These are phyloP conservation scores for Stagonosporopsis tanaceti DNA, from an alignment of 2,329 filamentous ascomycete genomes.

Conservation along the genomic window DNA sequence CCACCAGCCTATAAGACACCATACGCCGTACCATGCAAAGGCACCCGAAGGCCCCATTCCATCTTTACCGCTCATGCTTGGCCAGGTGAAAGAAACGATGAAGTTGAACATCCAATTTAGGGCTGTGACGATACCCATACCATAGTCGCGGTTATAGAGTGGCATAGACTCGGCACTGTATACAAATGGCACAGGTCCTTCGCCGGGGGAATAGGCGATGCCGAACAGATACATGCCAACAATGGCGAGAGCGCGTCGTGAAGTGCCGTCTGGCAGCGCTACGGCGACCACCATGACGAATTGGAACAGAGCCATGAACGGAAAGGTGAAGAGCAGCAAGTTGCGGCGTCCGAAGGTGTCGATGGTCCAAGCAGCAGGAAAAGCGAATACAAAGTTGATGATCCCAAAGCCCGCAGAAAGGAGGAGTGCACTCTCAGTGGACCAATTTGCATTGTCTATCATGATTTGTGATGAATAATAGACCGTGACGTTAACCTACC, in stretches of 20 bases:
- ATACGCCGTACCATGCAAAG: slow-evolving; percentile 63
- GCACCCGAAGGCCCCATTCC: slow-evolving; percentile 59
- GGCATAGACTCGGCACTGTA: slow-evolving; percentile 61
- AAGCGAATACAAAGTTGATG: slow-evolving; percentile 65
- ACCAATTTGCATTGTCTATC: slow-evolving; percentile 35
- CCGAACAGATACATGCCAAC: slow-evolving; percentile 63
- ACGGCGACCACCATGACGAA: slow-evolving; percentile 23
- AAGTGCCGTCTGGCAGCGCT: slow-evolving; percentile 30
- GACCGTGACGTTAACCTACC: slow-evolving; percentile 62
- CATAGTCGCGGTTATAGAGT: slow-evolving; percentile 64
- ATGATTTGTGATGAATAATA: slow-evolving; percentile 77
- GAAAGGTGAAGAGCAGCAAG: slow-evolving; percentile 58
- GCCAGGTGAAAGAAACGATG: slow-evolving; percentile 60
- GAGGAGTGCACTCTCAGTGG: slow-evolving; percentile 26
- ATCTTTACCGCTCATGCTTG: slow-evolving; percentile 38
- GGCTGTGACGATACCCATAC: slow-evolving; percentile 48
- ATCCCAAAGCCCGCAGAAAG: slow-evolving; percentile 62
- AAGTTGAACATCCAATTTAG: slow-evolving; percentile 66
- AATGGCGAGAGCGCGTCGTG: slow-evolving; percentile 59
- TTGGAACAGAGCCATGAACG: slow-evolving; percentile 54
- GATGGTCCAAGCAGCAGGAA: slow-evolving; percentile 65
- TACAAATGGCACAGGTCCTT: neutral
- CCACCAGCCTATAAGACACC: slow-evolving; percentile 61
- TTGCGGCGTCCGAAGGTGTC: slow-evolving; percentile 60
- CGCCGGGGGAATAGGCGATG: slow-evolving; percentile 52